Evolutionary conservation across 2,329 filamentous ascomycete genomes (phyloP).

Genomic region (Ophiostoma sp.): DNA sequence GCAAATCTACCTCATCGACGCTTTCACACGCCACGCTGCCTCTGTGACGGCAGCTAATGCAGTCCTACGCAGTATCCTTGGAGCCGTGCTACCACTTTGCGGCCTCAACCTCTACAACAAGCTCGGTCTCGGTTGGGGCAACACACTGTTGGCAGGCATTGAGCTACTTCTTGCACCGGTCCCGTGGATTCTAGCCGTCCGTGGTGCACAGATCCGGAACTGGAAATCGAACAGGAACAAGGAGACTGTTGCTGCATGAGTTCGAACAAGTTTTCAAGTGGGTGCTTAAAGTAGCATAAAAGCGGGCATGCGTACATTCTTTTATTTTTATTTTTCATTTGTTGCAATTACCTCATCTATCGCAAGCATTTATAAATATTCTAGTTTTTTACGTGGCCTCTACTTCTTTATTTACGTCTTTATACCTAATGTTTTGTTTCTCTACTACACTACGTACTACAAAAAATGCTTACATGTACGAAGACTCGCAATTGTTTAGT

Average conservation of each 20-base stretch:
- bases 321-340: too few species aligned
- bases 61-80: conserved; percentile 55
- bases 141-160: conserved; percentile 42
- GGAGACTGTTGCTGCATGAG: neutral
- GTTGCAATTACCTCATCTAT: too few species aligned
- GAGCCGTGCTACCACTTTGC: conserved; percentile 57
- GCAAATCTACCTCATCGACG: conserved; percentile 59
- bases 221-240: neutral
- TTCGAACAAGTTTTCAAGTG: neutral
- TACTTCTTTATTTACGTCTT: too few species aligned
- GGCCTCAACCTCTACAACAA: conserved; percentile 56
- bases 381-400: too few species aligned
- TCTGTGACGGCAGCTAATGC: conserved; percentile 60
- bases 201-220: neutral
- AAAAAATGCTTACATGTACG: too few species aligned
- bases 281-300: neutral
- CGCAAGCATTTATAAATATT: too few species aligned
- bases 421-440: too few species aligned
- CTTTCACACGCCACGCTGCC: conserved; percentile 56
- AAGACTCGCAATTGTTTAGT: neutral
- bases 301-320: neutral
- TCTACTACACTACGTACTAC: too few species aligned
- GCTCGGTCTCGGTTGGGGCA: conserved; percentile 51
- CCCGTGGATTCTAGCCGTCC: neutral
- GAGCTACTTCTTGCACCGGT: conserved; percentile 45